phyloP scores from a whole-genome alignment of 306 rosid genomes.

The Trichosanthes cucumerina region DNA sequence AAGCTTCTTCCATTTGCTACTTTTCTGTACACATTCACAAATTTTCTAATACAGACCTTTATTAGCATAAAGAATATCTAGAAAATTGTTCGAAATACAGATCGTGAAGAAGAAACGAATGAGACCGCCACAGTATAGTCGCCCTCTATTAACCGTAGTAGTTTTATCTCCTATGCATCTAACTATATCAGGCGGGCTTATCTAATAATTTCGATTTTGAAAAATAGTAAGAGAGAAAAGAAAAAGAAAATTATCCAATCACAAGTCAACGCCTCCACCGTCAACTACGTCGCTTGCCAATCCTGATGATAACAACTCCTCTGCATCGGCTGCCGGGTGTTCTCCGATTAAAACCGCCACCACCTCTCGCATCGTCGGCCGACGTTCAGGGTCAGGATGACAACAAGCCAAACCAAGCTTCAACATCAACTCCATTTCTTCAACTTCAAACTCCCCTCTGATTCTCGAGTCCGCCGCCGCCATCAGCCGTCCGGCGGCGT shows the following conservation, averaged over 20 bases:
- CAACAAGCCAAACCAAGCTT: constrained; percentile 90
- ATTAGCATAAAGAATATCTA: not conserved
- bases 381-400: constrained; percentile 64
- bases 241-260: not conserved
- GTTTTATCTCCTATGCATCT: no score
- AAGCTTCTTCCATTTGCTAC: not conserved
- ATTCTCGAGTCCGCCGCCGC: constrained; percentile 60
- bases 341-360: constrained; percentile 48
- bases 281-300: constrained; percentile 18
- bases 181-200: no score
- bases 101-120: not conserved
- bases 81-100: not conserved
- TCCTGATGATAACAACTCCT: constrained; percentile 34
- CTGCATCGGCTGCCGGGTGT: constrained; percentile 25
- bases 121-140: not conserved
- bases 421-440: constrained; percentile 54
- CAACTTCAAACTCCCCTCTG: constrained; percentile 34
- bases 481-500: constrained; percentile 25
- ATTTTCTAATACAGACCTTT: not conserved
- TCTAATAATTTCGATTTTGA: no score
- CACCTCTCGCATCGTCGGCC: constrained; percentile 83
- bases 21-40: not conserved
- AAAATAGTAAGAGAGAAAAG: no score
- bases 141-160: no score
- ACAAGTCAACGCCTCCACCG: not conserved